Evolutionary conservation across 768 basidiomycete genomes (phyloP).

Genomic region (Dendrothele bispora): DNA sequence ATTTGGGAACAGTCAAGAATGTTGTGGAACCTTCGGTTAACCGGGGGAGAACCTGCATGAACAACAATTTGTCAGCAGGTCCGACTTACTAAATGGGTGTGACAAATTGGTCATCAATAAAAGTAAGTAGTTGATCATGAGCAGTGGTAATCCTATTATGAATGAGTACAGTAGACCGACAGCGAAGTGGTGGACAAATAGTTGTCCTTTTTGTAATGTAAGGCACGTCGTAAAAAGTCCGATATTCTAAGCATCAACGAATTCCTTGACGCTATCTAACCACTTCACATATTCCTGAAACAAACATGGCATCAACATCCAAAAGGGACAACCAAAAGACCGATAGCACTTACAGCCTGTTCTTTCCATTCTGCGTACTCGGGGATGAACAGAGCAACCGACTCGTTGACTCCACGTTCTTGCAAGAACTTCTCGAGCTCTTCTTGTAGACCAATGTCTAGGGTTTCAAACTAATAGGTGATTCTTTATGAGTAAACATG

Average conservation of each 20-base stretch:
- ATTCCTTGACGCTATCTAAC: constrained; percentile 79
- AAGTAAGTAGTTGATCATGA: not conserved
- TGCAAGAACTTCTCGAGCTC: constrained; percentile 88
- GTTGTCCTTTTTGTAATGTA: not conserved
- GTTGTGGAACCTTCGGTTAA: too few species aligned
- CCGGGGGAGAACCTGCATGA: too few species aligned
- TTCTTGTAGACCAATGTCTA: constrained; percentile 85
- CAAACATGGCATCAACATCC: not conserved
- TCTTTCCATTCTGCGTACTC: constrained; percentile 91
- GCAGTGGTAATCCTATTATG: not conserved
- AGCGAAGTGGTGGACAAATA: not conserved
- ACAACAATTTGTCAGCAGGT: too few species aligned
- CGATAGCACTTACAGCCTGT: constrained; percentile 66
- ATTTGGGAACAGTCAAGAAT: too few species aligned
- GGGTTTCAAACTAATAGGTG: constrained; percentile 74
- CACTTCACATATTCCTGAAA: constrained; percentile 88
- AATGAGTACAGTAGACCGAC: not conserved
- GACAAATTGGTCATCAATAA: not conserved
- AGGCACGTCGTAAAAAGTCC: not conserved
- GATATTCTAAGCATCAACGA: constrained; percentile 53
- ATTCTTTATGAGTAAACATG: not conserved
- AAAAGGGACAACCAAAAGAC: too few species aligned
- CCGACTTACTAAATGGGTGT: not conserved
- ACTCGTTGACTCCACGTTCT: constrained; percentile 87
- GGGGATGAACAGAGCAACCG: constrained; percentile 81